phyloP scores from a whole-genome alignment of 306 rosid genomes.

The barrel medic (Medicago truncatula) region DNA sequence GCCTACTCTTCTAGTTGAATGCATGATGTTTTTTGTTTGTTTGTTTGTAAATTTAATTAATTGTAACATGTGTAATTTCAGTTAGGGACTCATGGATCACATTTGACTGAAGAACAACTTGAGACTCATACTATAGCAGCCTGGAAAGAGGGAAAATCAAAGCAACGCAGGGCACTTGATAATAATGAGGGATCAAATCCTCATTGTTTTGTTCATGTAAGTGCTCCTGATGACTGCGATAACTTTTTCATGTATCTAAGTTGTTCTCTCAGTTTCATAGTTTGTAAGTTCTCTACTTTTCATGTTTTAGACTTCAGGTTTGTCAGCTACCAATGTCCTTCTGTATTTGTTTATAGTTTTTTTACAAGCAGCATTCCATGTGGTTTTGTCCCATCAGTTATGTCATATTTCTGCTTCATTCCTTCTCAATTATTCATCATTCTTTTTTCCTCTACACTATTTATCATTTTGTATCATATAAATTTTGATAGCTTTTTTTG shows the following conservation, averaged over 20 bases:
- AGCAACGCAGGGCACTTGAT: constrained; percentile 50
- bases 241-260: constrained; percentile 8
- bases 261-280: constrained; percentile 22
- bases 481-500: constrained; percentile 20
- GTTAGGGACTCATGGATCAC: constrained; percentile 85
- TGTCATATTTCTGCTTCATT: constrained; percentile 19
- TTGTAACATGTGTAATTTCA: constrained; percentile 47
- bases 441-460: constrained; percentile 14
- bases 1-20: constrained; percentile 35
- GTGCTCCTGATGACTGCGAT: constrained; percentile 45
- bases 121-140: constrained; percentile 88
- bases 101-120: constrained; percentile 84
- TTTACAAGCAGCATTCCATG: constrained; percentile 3
- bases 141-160: constrained; percentile 82
- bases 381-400: constrained; percentile 25
- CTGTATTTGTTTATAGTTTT: constrained; percentile 18
- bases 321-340: constrained; percentile 19
- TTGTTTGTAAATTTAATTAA: constrained; percentile 28
- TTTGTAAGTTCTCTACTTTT: constrained; percentile 29
- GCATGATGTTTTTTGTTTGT: constrained; percentile 27
- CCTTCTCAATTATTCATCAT: constrained; percentile 10
- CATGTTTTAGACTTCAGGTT: constrained; percentile 24
- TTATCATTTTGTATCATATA: constrained; percentile 27
- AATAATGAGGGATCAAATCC: constrained; percentile 58
- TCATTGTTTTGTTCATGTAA: constrained; percentile 65